Conservation (phyloP, 371 early-diverging fungal species). For the Apophysomyces variabilis region DNA sequence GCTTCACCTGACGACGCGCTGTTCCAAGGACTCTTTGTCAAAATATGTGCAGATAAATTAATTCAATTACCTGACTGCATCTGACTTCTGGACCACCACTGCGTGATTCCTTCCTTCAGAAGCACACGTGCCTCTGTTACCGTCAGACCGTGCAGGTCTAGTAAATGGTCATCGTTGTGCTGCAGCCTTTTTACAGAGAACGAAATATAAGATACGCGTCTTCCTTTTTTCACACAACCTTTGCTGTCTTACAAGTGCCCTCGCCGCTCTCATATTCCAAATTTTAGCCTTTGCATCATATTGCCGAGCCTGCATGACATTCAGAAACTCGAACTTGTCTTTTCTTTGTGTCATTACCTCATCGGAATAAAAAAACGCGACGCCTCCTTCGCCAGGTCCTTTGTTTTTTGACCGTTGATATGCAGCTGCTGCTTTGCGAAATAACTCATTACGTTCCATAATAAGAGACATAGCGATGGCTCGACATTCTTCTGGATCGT, state of each 20-base stretch:
- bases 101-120: constrained; percentile 60
- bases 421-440: constrained; percentile 64
- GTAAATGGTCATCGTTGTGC: constrained; percentile 57
- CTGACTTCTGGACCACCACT: constrained; percentile 66
- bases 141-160: constrained; percentile 75
- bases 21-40: background rate
- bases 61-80: constrained; percentile 47
- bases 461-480: constrained; percentile 52
- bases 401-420: constrained; percentile 57
- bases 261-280: constrained; percentile 78
- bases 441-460: constrained; percentile 65
- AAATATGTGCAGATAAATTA: background rate
- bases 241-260: constrained; percentile 62
- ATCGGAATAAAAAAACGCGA: constrained; percentile 71
- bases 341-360: constrained; percentile 31
- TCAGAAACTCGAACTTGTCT: background rate
- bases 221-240: constrained; percentile 32
- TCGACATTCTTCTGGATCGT: constrained; percentile 68
- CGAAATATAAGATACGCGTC: background rate
- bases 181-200: constrained; percentile 35
- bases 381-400: constrained; percentile 62
- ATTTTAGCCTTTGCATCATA: constrained; percentile 62
- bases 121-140: constrained; percentile 67
- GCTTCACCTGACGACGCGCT: constrained; percentile 45
- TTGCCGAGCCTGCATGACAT: constrained; percentile 47